Conservation (phyloP, 139 green algal genomes). For the Chlorella sp. region DNA sequence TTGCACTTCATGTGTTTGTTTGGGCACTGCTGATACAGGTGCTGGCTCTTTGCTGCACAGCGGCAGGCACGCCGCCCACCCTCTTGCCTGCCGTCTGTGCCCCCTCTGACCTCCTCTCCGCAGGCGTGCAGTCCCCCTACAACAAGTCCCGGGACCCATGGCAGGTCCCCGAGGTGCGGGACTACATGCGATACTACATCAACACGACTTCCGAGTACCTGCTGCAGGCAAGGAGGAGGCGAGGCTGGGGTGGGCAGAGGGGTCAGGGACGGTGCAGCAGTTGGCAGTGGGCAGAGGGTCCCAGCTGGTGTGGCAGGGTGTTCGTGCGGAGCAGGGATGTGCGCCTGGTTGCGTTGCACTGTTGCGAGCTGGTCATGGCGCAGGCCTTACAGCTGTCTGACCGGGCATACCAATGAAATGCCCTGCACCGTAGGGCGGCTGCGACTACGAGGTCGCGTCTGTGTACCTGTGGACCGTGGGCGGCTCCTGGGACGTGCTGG, state of each 20-base stretch:
- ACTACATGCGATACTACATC: constrained; percentile 20
- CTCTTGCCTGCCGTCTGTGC: neutral
- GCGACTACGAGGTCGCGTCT: neutral
- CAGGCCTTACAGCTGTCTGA: too few species aligned
- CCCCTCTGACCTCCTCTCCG: neutral
- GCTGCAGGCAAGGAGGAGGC: neutral
- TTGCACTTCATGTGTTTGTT: too few species aligned
- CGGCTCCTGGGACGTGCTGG: constrained; percentile 27
- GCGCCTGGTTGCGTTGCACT: too few species aligned
- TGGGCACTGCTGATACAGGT: too few species aligned
- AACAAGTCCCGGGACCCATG: neutral
- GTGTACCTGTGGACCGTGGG: constrained; percentile 8
- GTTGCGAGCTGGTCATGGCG: too few species aligned
- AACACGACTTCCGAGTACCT: neutral
- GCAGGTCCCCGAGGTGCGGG: neutral
- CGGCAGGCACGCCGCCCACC: too few species aligned
- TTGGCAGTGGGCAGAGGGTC: too few species aligned
- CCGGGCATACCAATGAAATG: too few species aligned
- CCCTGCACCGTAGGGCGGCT: neutral
- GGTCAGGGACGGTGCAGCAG: neutral
- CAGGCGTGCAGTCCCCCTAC: constrained; percentile 5
- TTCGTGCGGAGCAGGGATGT: neutral
- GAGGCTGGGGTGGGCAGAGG: neutral
- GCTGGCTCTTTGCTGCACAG: too few species aligned
- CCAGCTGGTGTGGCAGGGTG: too few species aligned